phyloP scores from a whole-genome alignment of 2,329 filamentous ascomycete species.

The Penicillium fuscoglaucum region DNA sequence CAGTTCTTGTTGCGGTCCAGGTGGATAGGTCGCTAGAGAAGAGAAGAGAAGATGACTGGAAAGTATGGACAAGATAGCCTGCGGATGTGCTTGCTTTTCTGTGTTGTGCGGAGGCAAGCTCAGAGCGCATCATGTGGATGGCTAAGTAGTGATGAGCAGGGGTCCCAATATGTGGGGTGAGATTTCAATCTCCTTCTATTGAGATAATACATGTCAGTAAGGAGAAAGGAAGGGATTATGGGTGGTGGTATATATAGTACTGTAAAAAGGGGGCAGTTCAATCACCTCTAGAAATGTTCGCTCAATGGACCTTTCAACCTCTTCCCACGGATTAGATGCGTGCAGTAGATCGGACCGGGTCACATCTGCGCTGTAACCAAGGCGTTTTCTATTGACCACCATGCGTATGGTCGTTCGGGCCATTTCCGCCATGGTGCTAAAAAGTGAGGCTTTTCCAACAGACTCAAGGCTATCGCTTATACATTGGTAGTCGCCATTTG shows the following conservation, averaged over 20 bases:
- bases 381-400: no score
- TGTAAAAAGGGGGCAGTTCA: background rate
- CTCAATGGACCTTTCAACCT: background rate
- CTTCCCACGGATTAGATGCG: background rate
- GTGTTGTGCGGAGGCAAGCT: no score
- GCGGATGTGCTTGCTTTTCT: background rate
- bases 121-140: background rate
- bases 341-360: no score
- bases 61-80: background rate
- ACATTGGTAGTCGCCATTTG: background rate
- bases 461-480: background rate
- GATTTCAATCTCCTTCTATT: background rate
- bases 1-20: background rate
- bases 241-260: background rate
- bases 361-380: no score
- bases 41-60: background rate
- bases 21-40: background rate
- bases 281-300: background rate
- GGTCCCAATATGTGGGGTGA: background rate
- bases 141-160: background rate
- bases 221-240: background rate
- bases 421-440: background rate
- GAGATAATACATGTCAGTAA: background rate
- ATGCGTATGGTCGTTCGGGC: background rate
- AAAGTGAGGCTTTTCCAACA: background rate